These are phyloP conservation scores for Kodamaea sp. DNA, from an alignment of 1,139 yeast genomes.

Conservation along the genomic window DNA sequence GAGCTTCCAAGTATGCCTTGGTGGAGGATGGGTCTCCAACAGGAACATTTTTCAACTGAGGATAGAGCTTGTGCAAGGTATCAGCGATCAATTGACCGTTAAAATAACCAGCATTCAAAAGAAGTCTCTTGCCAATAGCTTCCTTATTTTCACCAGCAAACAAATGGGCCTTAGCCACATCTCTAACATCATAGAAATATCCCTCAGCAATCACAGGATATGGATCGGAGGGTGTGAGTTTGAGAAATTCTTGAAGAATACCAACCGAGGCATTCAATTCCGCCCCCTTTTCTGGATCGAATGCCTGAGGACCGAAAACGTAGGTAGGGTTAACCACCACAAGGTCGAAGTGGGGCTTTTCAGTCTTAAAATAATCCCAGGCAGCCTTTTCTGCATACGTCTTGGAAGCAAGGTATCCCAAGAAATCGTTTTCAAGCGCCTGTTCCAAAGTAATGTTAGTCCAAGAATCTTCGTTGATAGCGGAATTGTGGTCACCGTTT, in stretches of 20 bases:
- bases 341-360: slow-evolving; percentile 36
- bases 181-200: slow-evolving; percentile 18
- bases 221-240: slow-evolving; percentile 15
- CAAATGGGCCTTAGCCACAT: slow-evolving; percentile 18
- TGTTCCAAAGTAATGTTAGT: slow-evolving; percentile 36
- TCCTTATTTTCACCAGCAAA: slow-evolving; percentile 13
- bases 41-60: slow-evolving; percentile 27
- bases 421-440: slow-evolving; percentile 21
- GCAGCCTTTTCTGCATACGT: slow-evolving; percentile 43
- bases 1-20: slow-evolving; percentile 7
- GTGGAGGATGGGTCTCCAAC: slow-evolving; percentile 27
- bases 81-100: slow-evolving; percentile 19
- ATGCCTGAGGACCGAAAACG: slow-evolving; percentile 31
- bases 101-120: slow-evolving; percentile 20
- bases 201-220: slow-evolving; percentile 13
- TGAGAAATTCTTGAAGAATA: slow-evolving; percentile 23
- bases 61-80: slow-evolving; percentile 24
- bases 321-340: slow-evolving; percentile 20
- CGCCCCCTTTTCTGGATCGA: slow-evolving; percentile 18
- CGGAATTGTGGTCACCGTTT: not conserved
- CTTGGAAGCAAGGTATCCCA: slow-evolving; percentile 38
- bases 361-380: slow-evolving; percentile 44
- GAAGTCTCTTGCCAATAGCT: slow-evolving; percentile 13
- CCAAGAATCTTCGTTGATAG: slow-evolving; percentile 37
- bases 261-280: slow-evolving; percentile 36